These are phyloP conservation scores for Pseudopyrenochaeta lycopersici DNA, from an alignment of 2,329 filamentous ascomycete species.

Conservation along the genomic window DNA sequence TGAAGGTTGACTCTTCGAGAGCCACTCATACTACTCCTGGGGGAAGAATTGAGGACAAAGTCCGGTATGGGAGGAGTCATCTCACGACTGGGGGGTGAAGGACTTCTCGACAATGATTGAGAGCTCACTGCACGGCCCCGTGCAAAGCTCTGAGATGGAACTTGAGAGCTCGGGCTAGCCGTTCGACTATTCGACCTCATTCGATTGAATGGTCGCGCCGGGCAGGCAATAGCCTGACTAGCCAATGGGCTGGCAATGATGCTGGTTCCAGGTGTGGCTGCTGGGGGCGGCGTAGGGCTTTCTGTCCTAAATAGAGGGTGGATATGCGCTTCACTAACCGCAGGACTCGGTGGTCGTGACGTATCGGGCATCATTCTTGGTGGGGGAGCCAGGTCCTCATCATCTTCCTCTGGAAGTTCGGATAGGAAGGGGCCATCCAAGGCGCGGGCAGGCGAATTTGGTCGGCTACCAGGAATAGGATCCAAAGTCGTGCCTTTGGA, in stretches of 20 bases:
- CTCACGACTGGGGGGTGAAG: conserved; percentile 46
- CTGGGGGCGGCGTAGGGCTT: conserved; percentile 72
- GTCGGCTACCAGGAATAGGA: conserved; percentile 74
- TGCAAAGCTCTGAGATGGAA: conserved; percentile 31
- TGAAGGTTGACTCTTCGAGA: conserved; percentile 41
- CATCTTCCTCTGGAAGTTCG: conserved; percentile 34
- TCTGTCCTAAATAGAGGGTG: conserved; percentile 81
- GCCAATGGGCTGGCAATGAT: conserved; percentile 75
- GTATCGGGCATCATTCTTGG: conserved; percentile 44
- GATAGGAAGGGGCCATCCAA: conserved; percentile 61
- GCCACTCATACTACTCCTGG: conserved; percentile 48
- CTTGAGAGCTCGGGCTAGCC: conserved; percentile 32
- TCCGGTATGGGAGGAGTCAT: conserved; percentile 55
- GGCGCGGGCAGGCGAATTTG: conserved; percentile 69
- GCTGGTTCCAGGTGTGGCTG: conserved; percentile 72
- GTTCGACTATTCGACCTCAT: conserved; percentile 47
- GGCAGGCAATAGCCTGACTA: conserved; percentile 66
- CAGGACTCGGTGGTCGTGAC: conserved; percentile 50
- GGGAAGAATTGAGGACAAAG: conserved; percentile 53
- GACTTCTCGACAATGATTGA: conserved; percentile 34
- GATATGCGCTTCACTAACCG: conserved; percentile 71
- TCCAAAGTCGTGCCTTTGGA: conserved; percentile 67
- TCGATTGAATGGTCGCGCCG: conserved; percentile 45
- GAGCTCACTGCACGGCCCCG: conserved; percentile 32
- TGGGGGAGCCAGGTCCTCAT: conserved; percentile 41